Conservation (phyloP, 306 rosid species). For the Mimosa pudica region DNA sequence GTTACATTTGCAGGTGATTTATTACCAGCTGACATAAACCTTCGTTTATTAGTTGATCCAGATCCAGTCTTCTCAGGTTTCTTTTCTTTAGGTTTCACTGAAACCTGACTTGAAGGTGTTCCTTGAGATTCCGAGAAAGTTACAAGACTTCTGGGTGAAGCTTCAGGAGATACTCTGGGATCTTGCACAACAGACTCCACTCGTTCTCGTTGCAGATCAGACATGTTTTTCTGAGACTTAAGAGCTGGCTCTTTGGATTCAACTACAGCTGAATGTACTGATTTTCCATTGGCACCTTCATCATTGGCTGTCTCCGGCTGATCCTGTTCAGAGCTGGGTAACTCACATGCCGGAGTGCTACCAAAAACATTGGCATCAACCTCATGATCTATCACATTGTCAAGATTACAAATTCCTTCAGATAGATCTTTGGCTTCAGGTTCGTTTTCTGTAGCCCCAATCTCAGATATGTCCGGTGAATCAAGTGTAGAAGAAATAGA, state of each 20-base stretch:
- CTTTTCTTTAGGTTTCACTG: constrained; percentile 51
- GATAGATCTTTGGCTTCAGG: constrained; percentile 51
- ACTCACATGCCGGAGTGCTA: constrained; percentile 34
- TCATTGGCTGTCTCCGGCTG: constrained; percentile 48
- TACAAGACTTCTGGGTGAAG: constrained; percentile 77
- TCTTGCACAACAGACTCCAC: constrained; percentile 44
- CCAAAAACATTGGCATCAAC: constrained; percentile 40
- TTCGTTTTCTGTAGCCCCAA: constrained; percentile 53
- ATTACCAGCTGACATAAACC: constrained; percentile 48
- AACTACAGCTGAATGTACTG: constrained; percentile 37
- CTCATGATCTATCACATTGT: constrained; percentile 29
- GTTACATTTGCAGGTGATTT: constrained; percentile 63
- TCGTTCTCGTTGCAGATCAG: constrained; percentile 47
- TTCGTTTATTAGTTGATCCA: constrained; percentile 54
- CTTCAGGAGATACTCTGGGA: constrained; percentile 58
- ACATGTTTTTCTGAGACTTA: constrained; percentile 43
- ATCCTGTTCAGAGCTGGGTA: constrained; percentile 33
- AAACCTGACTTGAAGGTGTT: constrained; percentile 91
- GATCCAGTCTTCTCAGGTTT: constrained; percentile 61
- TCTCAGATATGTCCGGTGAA: constrained; percentile 78
- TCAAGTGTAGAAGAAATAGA: constrained; percentile 88
- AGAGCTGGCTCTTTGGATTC: constrained; percentile 44
- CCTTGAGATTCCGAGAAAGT: constrained; percentile 83
- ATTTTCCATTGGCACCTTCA: constrained; percentile 34
- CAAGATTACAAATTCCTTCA: constrained; percentile 48